Evolutionary conservation across 2,329 filamentous ascomycete species (phyloP).

Genomic region (Colletotrichum caudatum): DNA sequence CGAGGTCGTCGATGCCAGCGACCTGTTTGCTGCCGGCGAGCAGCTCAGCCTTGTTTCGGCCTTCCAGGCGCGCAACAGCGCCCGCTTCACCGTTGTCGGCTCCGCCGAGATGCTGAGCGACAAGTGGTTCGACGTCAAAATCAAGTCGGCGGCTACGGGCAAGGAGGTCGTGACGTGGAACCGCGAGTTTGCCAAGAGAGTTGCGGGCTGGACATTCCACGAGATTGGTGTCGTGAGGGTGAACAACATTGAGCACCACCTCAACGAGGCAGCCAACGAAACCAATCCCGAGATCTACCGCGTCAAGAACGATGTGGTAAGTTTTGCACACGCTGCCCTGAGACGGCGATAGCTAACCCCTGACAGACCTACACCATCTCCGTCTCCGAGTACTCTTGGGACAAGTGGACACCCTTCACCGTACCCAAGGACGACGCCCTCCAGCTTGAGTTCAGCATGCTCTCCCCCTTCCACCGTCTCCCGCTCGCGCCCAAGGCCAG

Average conservation of each 20-base stretch:
- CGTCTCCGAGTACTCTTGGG: conserved; percentile 84
- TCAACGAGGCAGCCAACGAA: conserved; percentile 67
- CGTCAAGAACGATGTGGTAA: conserved; percentile 95
- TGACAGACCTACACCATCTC: conserved; percentile 85
- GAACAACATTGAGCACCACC: conserved; percentile 83
- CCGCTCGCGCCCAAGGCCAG: conserved; percentile 70
- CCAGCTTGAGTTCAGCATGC: conserved; percentile 98
- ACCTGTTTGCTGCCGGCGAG: conserved; percentile 84
- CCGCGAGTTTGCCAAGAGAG: conserved; percentile 83
- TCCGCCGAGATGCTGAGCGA: conserved; percentile 89
- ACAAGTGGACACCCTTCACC: conserved; percentile 80
- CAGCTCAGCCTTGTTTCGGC: conserved; percentile 89
- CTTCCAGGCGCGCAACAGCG: conserved; percentile 93
- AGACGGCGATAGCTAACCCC: conserved; percentile 44
- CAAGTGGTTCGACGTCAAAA: conserved; percentile 86
- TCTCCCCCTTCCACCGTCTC: conserved; percentile 95
- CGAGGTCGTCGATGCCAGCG: conserved; percentile 73
- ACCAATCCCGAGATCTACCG: conserved; percentile 91
- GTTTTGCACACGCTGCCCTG: conserved; percentile 59
- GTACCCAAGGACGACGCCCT: conserved; percentile 77
- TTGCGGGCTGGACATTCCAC: conserved; percentile 97
- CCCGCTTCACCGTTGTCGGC: conserved; percentile 86
- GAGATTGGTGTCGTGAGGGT: conserved; percentile 91
- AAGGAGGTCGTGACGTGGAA: conserved; percentile 77
- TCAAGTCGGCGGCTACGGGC: conserved; percentile 68